Percentiles rank a stretch among this genome's conserved stretches.
Conservation (phyloP, 75 land plant species). For the Pinus albicaulis region DNA sequence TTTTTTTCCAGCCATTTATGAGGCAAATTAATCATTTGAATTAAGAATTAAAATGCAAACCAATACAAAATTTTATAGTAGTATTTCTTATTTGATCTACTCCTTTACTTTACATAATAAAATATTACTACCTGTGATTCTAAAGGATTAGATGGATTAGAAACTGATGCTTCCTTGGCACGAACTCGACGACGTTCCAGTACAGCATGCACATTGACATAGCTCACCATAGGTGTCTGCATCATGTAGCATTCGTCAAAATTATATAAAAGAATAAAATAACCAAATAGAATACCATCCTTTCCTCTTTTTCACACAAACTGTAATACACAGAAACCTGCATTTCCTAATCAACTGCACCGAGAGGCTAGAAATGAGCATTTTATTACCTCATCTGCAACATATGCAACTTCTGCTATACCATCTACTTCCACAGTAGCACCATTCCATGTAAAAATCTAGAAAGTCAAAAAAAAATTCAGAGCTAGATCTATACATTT, state of each 20-base stretch:
- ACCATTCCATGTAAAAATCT: constrained; percentile 98
- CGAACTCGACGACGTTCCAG: constrained; percentile 78
- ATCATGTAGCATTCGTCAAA: background rate
- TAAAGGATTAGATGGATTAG: constrained; percentile 28
- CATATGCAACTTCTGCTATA: constrained; percentile 81
- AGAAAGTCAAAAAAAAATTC: background rate
- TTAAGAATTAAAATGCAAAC: background rate
- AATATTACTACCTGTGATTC: constrained; percentile 16
- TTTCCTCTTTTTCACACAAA: background rate
- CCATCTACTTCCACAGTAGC: constrained; percentile 94
- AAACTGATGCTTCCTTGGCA: constrained; percentile 58
- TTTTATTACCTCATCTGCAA: constrained; percentile 88
- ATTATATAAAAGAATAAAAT: background rate
- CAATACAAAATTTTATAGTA: background rate
- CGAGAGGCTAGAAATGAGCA: background rate
- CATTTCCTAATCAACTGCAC: background rate
- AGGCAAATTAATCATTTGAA: background rate
- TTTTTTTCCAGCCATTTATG: background rate
- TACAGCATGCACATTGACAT: constrained; percentile 98
- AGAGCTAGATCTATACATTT: background rate
- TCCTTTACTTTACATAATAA: background rate
- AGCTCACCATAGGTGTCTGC: constrained; percentile 98
- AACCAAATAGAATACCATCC: constrained; percentile 11
- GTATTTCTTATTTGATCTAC: background rate
- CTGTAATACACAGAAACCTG: background rate